Evolutionary conservation across 2,329 filamentous ascomycete species (phyloP).

Genomic region (Fonsecaea erecta): DNA sequence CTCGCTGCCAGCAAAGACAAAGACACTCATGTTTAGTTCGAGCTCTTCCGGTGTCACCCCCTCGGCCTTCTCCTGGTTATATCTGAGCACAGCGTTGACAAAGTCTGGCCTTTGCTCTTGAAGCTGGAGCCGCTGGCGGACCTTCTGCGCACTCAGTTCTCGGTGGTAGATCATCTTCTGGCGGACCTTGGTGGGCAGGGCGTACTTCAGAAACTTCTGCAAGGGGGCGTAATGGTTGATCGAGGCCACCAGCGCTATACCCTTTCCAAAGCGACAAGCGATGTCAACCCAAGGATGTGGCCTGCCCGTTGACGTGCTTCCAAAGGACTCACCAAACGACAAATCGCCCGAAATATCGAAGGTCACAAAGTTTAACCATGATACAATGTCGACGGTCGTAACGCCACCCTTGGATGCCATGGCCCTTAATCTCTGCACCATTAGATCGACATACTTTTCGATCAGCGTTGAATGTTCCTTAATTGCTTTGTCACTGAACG

Average conservation of each 20-base stretch:
- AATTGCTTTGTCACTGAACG: slow-evolving; percentile 47
- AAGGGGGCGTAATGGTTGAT: slow-evolving; percentile 23
- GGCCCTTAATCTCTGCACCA: slow-evolving; percentile 10
- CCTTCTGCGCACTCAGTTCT: slow-evolving; percentile 14
- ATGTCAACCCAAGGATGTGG: slow-evolving; percentile 41
- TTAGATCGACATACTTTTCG: slow-evolving; percentile 17
- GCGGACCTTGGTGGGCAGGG: slow-evolving; percentile 12
- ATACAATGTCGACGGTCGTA: slow-evolving; percentile 12
- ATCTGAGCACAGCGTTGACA: slow-evolving; percentile 19
- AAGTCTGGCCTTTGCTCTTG: slow-evolving; percentile 18
- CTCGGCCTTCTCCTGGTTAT: slow-evolving; percentile 20
- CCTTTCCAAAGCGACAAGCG: slow-evolving; percentile 35
- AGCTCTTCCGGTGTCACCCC: slow-evolving; percentile 70
- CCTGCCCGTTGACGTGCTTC: slow-evolving; percentile 34
- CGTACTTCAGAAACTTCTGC: slow-evolving; percentile 18
- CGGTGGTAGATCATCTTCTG: slow-evolving; percentile 21
- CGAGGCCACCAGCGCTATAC: slow-evolving; percentile 29
- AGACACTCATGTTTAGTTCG: slow-evolving; percentile 44
- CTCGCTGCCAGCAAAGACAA: slow-evolving; percentile 51
- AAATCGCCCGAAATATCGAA: slow-evolving; percentile 38
- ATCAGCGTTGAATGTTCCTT: slow-evolving; percentile 11
- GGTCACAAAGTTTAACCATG: slow-evolving; percentile 23
- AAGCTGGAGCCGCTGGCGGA: slow-evolving; percentile 12
- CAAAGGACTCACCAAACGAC: slow-evolving; percentile 40
- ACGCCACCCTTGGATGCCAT: background rate